Base-by-base conservation (phyloP, 1,284 basidiomycete genomes). In the Rugosomyces carneus region DNA sequence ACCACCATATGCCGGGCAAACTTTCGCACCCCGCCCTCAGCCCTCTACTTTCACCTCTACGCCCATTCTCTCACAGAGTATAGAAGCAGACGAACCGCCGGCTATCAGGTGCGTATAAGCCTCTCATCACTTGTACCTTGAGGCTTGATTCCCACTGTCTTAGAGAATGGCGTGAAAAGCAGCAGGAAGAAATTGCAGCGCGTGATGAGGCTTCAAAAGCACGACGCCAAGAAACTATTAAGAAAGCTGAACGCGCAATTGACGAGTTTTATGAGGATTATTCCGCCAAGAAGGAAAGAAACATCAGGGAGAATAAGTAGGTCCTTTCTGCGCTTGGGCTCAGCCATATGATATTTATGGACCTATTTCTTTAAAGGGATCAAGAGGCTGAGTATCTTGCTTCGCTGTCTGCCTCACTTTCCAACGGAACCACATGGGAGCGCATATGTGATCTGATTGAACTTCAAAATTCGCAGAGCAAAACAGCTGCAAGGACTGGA, bases 221-320 rank as follows among this genome's bases (percentile, higher is more conserved):
- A 40, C 85, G 82, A 65, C 84, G 88, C 57, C 87, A 91, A 57
- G 92, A 95, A 60, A 91, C 86, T 40, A 84, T 93, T 57, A 76
- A 80, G 42, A 89, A 85, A 63, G 96, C 96, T 16, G 93, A 98
- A 65, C 81, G 84, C 58, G 78, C 89, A 23, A 97, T 99, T 55
- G 96, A 99, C 68, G 80, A 88, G 60, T 99, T 98, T 66, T 99
- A 99, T 66, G 91, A 93, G 61, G 84, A 91, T 46, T 98, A 99
- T 66, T 82, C 93, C 47, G 75, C 78, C 53, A 88, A 91, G 72
- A 97, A 96, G 73, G 92, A 95, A 70, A 82, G 82, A 63, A 89
- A 84, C 60, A 98, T 99, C 58, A 75, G 87, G 41, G 84, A 93
- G 66, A 99, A 99, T 79, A 99, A 99, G 93, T 95, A 53, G 86